Conservation (phyloP, 2,329 filamentous ascomycete genomes). For the Penicillium sp. region DNA sequence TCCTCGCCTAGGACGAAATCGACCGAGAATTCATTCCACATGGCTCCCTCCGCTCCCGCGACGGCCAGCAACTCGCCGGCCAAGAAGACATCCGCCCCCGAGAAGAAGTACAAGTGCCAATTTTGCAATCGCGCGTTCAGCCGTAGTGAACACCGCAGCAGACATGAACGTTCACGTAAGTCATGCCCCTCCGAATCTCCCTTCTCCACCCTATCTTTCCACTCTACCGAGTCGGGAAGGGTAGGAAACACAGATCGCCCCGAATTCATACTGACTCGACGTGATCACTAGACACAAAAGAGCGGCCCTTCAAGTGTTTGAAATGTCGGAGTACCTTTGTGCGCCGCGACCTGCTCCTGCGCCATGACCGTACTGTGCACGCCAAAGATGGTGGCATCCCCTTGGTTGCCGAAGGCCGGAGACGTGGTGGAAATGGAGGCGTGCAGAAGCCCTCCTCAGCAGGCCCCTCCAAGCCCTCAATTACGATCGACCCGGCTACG, state of each 20-base stretch:
- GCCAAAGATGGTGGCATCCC: conserved; percentile 96
- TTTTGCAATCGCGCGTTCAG: conserved; percentile 98
- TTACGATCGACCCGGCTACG: conserved; percentile 80
- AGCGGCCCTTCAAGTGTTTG: conserved; percentile 96
- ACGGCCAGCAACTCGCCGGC: conserved; percentile 71
- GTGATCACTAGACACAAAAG: conserved; percentile 78
- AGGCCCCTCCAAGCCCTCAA: conserved; percentile 72
- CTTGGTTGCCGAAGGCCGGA: conserved; percentile 91
- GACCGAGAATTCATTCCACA: conserved; percentile 25
- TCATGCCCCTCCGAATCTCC: conserved; percentile 36
- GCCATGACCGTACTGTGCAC: conserved; percentile 97
- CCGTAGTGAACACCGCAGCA: conserved; percentile 92
- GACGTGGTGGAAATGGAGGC: conserved; percentile 48
- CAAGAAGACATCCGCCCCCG: conserved; percentile 81
- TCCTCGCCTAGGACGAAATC: conserved; percentile 31
- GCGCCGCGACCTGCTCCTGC: conserved; percentile 89
- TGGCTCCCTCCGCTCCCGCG: conserved; percentile 56
- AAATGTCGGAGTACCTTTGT: conserved; percentile 99
- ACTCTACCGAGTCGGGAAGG: background rate
- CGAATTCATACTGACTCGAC: background rate
- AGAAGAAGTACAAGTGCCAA: conserved; percentile 99
- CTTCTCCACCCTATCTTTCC: background rate
- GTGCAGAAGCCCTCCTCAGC: conserved; percentile 42
- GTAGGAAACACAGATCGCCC: background rate
- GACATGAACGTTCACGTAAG: conserved; percentile 98